A percentile compares a stretch with the other conserved stretches of the same genome.
phyloP scores from a whole-genome alignment of 2,329 filamentous ascomycete genomes.

The Penicillium sp. region DNA sequence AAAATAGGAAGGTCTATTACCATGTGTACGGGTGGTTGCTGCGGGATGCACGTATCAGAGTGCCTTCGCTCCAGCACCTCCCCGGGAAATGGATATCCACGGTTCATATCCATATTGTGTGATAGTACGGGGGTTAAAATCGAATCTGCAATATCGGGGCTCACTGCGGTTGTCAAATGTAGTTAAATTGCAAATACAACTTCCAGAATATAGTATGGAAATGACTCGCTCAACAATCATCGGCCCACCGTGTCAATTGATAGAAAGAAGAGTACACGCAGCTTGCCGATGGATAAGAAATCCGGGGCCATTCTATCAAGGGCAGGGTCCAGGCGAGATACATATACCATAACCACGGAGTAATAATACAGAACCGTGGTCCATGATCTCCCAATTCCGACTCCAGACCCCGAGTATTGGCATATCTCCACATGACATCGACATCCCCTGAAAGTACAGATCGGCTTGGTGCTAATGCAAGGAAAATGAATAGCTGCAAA shows the following conservation, averaged over 20 bases:
- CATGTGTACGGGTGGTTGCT: slow-evolving; percentile 11
- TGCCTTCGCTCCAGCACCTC: slow-evolving; percentile 21
- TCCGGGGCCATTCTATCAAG: slow-evolving; percentile 7
- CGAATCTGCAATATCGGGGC: neutral
- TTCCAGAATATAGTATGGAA: neutral
- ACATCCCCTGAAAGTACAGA: slow-evolving; percentile 4
- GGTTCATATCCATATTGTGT: slow-evolving; percentile 15
- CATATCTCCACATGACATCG: slow-evolving; percentile 10
- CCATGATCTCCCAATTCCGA: slow-evolving; percentile 3
- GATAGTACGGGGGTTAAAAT: neutral
- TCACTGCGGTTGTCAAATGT: neutral
- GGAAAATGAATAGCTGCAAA: slow-evolving; percentile 20
- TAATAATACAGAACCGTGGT: neutral
- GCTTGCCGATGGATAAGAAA: slow-evolving; percentile 9
- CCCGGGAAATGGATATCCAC: slow-evolving; percentile 9
- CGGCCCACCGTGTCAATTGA: neutral
- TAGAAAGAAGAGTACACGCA: neutral
- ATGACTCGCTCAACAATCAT: neutral
- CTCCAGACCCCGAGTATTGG: slow-evolving; percentile 6
- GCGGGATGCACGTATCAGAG: slow-evolving; percentile 19
- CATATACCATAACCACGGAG: neutral
- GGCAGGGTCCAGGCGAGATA: slow-evolving; percentile 1
- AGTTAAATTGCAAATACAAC: neutral
- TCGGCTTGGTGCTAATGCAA: slow-evolving; percentile 19
- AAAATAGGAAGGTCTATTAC: slow-evolving; percentile 8